Evolutionary conservation across 140 eudicot genomes (phyloP).

Genomic region (Flaveria floridana): DNA sequence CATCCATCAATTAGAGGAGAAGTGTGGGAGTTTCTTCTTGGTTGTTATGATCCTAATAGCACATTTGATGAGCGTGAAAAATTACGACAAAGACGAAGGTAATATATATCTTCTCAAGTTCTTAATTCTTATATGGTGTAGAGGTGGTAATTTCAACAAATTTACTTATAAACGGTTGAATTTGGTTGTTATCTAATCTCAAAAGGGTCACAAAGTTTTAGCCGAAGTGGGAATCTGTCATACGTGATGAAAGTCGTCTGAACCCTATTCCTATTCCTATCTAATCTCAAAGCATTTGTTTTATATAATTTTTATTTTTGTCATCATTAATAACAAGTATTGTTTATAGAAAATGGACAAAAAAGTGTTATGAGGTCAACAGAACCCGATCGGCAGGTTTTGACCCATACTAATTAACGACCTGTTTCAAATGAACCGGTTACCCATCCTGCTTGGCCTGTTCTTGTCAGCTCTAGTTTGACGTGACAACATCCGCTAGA

Average conservation of each 20-base stretch:
- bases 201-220: background rate
- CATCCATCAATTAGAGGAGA: conserved; percentile 97
- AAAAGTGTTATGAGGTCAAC: background rate
- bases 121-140: background rate
- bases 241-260: background rate
- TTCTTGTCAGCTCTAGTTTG: background rate
- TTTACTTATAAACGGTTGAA: background rate
- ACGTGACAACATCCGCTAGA: background rate
- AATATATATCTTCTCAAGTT: background rate
- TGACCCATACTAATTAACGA: background rate
- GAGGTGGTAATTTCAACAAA: background rate
- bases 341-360: background rate
- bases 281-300: background rate
- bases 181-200: background rate
- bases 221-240: background rate
- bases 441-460: background rate
- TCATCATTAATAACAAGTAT: background rate
- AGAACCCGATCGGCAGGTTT: background rate
- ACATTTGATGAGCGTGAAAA: conserved; percentile 75
- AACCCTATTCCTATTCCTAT: background rate
- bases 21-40: conserved; percentile 95
- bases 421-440: background rate
- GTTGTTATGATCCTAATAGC: conserved; percentile 87
- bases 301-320: background rate
- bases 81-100: conserved; percentile 80